phyloP scores from a whole-genome alignment of 441 rosid genomes.

The Hura crepitans region DNA sequence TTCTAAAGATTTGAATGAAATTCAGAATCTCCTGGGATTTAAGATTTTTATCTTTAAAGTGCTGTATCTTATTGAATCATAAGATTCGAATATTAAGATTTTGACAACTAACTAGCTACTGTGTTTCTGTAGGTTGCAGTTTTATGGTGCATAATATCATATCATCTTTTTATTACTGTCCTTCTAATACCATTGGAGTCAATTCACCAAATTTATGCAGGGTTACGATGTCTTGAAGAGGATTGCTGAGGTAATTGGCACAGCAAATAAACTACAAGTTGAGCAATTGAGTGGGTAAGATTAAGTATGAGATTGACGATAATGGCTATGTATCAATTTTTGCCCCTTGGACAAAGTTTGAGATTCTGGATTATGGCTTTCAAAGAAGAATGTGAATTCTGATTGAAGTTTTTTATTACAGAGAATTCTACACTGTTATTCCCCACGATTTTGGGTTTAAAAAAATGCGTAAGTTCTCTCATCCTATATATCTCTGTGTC shows the following conservation, averaged over 20 bases:
- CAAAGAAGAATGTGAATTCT: constrained; percentile 8
- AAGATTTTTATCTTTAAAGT: too few relatives aligned
- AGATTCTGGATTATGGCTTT: constrained; percentile 8
- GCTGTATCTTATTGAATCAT: too few relatives aligned
- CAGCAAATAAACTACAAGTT: constrained; percentile 44
- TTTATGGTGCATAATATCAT: constrained; percentile 1
- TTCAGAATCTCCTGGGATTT: too few relatives aligned
- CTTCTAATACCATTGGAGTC: not conserved
- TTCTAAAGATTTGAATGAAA: too few relatives aligned
- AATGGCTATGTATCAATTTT: not conserved
- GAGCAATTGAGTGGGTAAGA: constrained; percentile 82
- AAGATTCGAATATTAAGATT: too few relatives aligned
- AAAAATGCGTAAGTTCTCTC: constrained; percentile 66
- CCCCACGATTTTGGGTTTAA: constrained; percentile 90
- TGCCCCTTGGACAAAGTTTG: not conserved
- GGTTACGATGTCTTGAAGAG: constrained; percentile 83
- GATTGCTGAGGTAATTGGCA: constrained; percentile 56
- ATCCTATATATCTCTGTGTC: constrained; percentile 18
- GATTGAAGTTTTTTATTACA: constrained; percentile 33
- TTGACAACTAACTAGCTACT: too few relatives aligned
- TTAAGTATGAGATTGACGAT: constrained; percentile 1
- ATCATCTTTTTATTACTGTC: constrained; percentile 15
- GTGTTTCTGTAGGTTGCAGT: constrained; percentile 3
- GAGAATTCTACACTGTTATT: constrained; percentile 83
- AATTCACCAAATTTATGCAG: constrained; percentile 35